Base-by-base conservation (phyloP, 208 protist species). In the Trypanosoma congolense region DNA sequence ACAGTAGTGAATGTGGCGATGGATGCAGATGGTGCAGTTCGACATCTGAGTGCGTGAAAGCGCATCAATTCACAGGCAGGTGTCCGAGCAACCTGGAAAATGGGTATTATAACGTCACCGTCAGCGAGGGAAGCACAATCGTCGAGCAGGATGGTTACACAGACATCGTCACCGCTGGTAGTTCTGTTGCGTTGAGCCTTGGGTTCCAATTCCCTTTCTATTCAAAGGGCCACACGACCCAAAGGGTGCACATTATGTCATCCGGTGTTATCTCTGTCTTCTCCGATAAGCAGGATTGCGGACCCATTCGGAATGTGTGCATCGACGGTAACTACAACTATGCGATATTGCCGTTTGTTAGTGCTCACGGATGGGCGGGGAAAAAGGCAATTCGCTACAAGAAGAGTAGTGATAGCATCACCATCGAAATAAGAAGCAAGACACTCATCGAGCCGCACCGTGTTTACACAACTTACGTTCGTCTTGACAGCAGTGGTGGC, bases 281-380 rank as follows among this genome's bases (percentile, higher is more conserved):
- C 45, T 52, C 59, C 14, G 14, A 6, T 31, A 25, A 28, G 30
- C 45, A 51, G n/a, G 24, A 41, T 10, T 65, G 59, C 25, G 55
- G 55, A 22, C 12, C 54, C 1, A 10, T 67, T 2, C 5, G 19
- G 3, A 58, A 51, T 22, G 57, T 48, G 31, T 73, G 66, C 53
- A 38, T 52, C 5, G 56, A 74, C 53, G 72, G 61, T 16, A 67
- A 66, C 33, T 73, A 64, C 47, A 50, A 46, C 3, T 52, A 58
- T 45, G 5, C 61, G 16, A 71, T 70, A 1, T 33, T 70, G 35
- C 49, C 66, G 6, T 58, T 74, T 41, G 50, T 44, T 28, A 44
- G 31, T 3, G 12, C 50, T 9, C 29, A 30, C 9, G 5, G 3
- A 24, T 56, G 50, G 50, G 50, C 31, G 9, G 29, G 33, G 22